A percentile compares a stretch with the other conserved stretches of the same genome.
Conservation (phyloP, 345 rosid genomes). For the Diplotaxis tenuifolia region DNA sequence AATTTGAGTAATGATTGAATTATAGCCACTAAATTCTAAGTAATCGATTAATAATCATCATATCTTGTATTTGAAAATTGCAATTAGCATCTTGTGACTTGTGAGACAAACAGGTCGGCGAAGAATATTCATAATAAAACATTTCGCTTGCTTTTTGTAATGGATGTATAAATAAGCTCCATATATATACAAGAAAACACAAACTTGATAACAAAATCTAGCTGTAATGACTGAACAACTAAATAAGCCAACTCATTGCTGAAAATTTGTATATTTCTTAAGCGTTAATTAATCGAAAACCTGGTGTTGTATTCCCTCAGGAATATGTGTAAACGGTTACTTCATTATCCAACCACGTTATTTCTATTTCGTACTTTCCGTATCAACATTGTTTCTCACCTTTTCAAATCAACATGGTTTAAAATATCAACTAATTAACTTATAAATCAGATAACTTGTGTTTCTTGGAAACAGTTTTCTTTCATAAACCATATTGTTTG, state of each 20-base stretch:
- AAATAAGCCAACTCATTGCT: conserved; percentile 33
- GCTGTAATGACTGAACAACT: conserved; percentile 15
- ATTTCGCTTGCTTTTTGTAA: conserved; percentile 9
- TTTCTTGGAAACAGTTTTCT: not conserved
- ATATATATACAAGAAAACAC: conserved; percentile 12
- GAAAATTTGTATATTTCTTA: conserved; percentile 21
- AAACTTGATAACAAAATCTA: conserved; percentile 26
- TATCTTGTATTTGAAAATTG: not conserved
- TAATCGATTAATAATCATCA: not conserved
- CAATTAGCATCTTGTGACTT: not conserved
- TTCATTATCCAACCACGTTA: conserved; percentile 9
- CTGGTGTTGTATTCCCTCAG: not conserved
- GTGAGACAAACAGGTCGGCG: conserved; percentile 30
- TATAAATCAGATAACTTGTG: not conserved
- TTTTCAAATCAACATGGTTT: not conserved
- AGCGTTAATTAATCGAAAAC: conserved; percentile 11
- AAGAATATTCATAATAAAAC: conserved; percentile 7
- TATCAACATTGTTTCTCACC: not conserved
- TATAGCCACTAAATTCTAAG: not conserved
- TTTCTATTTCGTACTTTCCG: not conserved
- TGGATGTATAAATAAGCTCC: not conserved
- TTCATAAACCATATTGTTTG: not conserved
- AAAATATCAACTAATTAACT: not conserved
- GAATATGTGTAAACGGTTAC: conserved; percentile 4
- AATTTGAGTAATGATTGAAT: not conserved